Conservation (phyloP, 177 flowering plant genomes). For the Vitis hybrid region DNA sequence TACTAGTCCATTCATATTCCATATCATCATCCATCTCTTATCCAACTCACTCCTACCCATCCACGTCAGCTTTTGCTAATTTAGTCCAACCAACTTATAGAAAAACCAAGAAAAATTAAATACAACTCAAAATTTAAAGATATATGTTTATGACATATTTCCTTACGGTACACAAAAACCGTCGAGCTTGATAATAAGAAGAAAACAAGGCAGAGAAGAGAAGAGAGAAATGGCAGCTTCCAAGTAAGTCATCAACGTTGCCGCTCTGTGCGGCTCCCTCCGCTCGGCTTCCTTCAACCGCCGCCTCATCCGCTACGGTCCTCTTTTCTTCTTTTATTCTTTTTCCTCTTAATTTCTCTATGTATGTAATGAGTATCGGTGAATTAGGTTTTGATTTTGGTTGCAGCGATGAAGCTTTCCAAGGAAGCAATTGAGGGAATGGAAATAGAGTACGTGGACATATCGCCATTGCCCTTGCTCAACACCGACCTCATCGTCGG, state of each 20-base stretch:
- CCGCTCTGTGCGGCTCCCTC: conserved; percentile 51
- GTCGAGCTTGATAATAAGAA: too few species aligned
- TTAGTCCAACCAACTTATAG: too few species aligned
- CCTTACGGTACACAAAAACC: too few species aligned
- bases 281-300: conserved; percentile 45
- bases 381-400: not conserved
- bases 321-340: not conserved
- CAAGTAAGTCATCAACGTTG: conserved; percentile 34
- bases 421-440: conserved; percentile 56
- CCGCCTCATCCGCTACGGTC: conserved; percentile 50
- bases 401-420: conserved; percentile 55
- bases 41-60: too few species aligned
- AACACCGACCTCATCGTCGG: conserved; percentile 81
- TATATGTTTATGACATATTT: too few species aligned
- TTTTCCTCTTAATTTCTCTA: not conserved
- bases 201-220: not conserved
- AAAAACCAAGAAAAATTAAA: too few species aligned
- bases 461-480: conserved; percentile 64
- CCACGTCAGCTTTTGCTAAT: too few species aligned
- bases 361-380: not conserved
- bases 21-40: too few species aligned
- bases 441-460: conserved; percentile 70
- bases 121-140: too few species aligned
- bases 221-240: conserved; percentile 16
- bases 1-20: too few species aligned